Evolutionary conservation across 108 stramenopile genomes (phyloP).

Genomic region (Pseudonitzschia pungens): DNA sequence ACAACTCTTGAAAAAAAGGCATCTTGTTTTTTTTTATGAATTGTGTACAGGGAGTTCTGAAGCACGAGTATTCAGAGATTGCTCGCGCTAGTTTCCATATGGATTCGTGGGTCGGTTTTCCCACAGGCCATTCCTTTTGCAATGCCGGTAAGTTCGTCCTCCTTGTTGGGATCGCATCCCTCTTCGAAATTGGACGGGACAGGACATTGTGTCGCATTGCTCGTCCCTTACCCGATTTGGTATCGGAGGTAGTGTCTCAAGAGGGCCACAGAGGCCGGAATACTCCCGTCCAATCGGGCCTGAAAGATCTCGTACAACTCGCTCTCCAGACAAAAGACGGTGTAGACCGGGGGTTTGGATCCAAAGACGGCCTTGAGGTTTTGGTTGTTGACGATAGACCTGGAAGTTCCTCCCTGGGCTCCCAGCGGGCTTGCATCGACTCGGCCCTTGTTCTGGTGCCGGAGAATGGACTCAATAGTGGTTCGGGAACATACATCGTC

Average conservation of each 20-base stretch:
- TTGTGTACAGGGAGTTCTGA: no score
- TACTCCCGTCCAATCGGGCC: slow-evolving; percentile 10
- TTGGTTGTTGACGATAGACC: slow-evolving; percentile 29
- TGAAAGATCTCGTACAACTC: slow-evolving; percentile 41
- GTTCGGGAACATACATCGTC: background rate
- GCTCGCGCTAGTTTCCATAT: no score
- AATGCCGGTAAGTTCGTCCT: no score
- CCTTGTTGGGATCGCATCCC: no score
- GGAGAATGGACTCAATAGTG: slow-evolving; percentile 58
- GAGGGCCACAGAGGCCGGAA: slow-evolving; percentile 26
- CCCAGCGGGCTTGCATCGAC: slow-evolving; percentile 55
- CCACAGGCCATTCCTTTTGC: no score
- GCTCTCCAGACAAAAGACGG: slow-evolving; percentile 42
- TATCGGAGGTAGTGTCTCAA: slow-evolving; percentile 13
- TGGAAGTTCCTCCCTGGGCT: slow-evolving; percentile 26
- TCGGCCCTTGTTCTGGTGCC: slow-evolving; percentile 17
- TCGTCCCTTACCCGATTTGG: slow-evolving; percentile 5
- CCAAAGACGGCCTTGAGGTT: slow-evolving; percentile 76
- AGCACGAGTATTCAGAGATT: no score
- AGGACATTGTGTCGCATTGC: no score
- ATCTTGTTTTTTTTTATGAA: no score
- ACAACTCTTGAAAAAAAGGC: no score
- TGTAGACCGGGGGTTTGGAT: slow-evolving; percentile 46
- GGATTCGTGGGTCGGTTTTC: no score
- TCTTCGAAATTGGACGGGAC: no score